A percentile compares a stretch with the other conserved stretches of the same genome.
Conservation (phyloP, 257 asterid species). For the Lantana camara region DNA sequence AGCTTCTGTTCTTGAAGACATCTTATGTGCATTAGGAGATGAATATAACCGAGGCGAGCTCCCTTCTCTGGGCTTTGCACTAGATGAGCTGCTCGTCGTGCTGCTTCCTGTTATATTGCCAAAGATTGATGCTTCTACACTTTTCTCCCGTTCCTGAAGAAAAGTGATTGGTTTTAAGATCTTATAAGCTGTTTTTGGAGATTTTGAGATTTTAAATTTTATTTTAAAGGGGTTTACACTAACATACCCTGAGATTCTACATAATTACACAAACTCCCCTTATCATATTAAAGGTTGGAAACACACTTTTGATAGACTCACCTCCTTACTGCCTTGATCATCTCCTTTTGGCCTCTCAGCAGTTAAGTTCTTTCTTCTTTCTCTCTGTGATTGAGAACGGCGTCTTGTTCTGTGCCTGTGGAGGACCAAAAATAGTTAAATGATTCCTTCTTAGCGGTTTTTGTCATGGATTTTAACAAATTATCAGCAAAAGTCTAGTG, state of each 20-base stretch:
- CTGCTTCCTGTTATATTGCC: constrained; percentile 63
- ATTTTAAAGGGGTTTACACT: too few species aligned
- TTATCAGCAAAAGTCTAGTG: not conserved
- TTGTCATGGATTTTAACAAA: not conserved
- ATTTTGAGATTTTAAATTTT: too few species aligned
- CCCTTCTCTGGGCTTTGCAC: constrained; percentile 40
- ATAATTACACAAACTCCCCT: too few species aligned
- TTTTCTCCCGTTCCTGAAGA: constrained; percentile 22
- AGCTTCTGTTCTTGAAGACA: constrained; percentile 41
- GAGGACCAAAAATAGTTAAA: not conserved
- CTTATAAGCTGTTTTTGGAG: too few species aligned
- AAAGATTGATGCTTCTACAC: constrained; percentile 38
- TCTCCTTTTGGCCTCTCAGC: constrained; percentile 37
- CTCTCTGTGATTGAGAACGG: constrained; percentile 54
- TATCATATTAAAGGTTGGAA: too few species aligned
- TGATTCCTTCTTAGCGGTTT: too few species aligned
- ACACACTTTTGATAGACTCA: constrained; percentile 1
- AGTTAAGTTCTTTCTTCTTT: constrained; percentile 38
- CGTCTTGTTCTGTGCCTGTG: constrained; percentile 55
- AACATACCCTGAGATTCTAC: too few species aligned
- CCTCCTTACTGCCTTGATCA: constrained; percentile 39
- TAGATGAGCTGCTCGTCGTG: constrained; percentile 56
- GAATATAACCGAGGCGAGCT: constrained; percentile 25
- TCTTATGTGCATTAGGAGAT: constrained; percentile 21
- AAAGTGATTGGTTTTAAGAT: too few species aligned